Evolutionary conservation across 2,329 filamentous ascomycete genomes (phyloP), one percentile per base, ranked within the genome.

Genomic region (Alternaria sp.): DNA sequence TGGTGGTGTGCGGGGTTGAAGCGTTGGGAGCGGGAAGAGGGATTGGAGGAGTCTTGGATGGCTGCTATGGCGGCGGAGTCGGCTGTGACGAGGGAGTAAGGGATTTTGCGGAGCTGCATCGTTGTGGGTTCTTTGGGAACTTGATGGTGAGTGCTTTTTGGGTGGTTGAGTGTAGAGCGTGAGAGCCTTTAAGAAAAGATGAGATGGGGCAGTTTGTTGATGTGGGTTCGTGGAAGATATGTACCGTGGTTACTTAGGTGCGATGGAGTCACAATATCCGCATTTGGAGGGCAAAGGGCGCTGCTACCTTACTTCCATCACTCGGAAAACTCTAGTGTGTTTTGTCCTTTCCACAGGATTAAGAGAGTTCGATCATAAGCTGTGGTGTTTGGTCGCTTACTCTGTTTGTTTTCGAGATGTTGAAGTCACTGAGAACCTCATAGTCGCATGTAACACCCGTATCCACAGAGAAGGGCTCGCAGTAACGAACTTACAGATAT

Each of bases 1-100:
- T 2, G 21, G 48, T 67, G 63, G 34, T 50, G 59, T 4, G 57
- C 57, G 11, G 61, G 63, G 41, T 46, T 62, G 57, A 67, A 69
- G 39, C 54, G 60, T 41, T 60, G 54, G 26, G 63, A 60, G 41
- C 59, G 52, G 1, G 54, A 52, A 1, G 51, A 41, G 17, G 58
- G 46, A 26, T 55, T 26, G 11, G 57, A 57, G 13, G 45, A 58
- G n/a, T 65, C 51, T 50, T 54, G 51, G 11, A 50, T 21, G 24
- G 40, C 40, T 21, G 50, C 48, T 39, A 51, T 50, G 34, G 54
- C 34, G 0, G 31, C 24, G 6, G 28, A 31, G 34, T 52, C 37
- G 3, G 31, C 24, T n/a, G 11, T 37, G 17, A 68, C 56, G 3
- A 60, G 45, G n/a, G 41, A 34, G 45, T 52, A 61, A 24, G 60